Evolutionary conservation across 2,329 filamentous ascomycete genomes (phyloP).

Genomic region (Ilyonectria destructans): DNA sequence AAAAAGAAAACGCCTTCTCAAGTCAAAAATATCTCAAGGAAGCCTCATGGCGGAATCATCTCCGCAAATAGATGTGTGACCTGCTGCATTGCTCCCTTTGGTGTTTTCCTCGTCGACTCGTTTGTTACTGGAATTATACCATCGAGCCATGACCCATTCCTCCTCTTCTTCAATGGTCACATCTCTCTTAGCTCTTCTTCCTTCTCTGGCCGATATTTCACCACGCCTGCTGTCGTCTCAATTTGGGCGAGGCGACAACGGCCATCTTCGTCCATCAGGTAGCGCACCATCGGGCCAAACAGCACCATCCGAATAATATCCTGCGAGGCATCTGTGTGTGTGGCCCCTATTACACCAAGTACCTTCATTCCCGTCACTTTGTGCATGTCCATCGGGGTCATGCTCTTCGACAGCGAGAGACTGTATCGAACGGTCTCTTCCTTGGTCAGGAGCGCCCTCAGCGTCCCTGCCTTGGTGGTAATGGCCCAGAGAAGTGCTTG

Average conservation of each 20-base stretch:
- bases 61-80: not conserved
- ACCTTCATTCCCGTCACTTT: not conserved
- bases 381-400: too few species aligned
- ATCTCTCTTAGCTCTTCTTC: not conserved
- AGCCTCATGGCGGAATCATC: not conserved
- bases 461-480: not conserved
- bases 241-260: too few species aligned
- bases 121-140: not conserved
- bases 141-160: not conserved
- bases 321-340: not conserved
- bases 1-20: not conserved
- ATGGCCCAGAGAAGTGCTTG: not conserved
- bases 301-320: not conserved
- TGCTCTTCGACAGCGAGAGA: not conserved
- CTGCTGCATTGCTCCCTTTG: not conserved
- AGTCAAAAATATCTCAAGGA: not conserved
- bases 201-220: slow-evolving; percentile 8
- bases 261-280: not conserved
- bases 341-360: not conserved
- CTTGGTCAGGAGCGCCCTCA: not conserved
- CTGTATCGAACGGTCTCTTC: not conserved
- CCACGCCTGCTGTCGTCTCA: not conserved
- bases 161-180: not conserved
- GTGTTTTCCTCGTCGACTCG: not conserved
- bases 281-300: slow-evolving; percentile 6